phyloP scores from a whole-genome alignment of 2,329 filamentous ascomycete species.

The Paramyrothecium roridum region DNA sequence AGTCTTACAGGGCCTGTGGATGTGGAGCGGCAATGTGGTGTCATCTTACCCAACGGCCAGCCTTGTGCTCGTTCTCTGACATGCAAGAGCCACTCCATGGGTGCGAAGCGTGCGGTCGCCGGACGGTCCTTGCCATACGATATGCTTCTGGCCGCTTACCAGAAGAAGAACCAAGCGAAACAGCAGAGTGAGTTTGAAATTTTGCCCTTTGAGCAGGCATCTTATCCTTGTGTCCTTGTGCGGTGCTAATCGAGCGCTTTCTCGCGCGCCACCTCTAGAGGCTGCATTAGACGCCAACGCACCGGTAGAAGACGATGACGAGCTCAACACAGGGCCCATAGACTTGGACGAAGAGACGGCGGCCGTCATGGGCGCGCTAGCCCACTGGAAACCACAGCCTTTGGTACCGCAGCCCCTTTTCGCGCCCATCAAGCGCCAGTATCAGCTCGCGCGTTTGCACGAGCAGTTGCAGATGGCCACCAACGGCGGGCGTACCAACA shows the following conservation, averaged over 20 bases:
- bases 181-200: slow-evolving; percentile 77
- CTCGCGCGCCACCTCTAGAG: slow-evolving; percentile 50
- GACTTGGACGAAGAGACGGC: slow-evolving; percentile 95
- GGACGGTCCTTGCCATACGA: slow-evolving; percentile 88
- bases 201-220: neutral
- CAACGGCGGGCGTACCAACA: slow-evolving; percentile 62
- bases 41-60: slow-evolving; percentile 78
- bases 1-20: slow-evolving; percentile 69
- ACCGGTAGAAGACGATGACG: slow-evolving; percentile 81
- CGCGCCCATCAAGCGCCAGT: slow-evolving; percentile 59
- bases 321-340: slow-evolving; percentile 74
- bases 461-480: slow-evolving; percentile 66
- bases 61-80: slow-evolving; percentile 86
- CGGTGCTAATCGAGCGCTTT: neutral
- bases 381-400: slow-evolving; percentile 74
- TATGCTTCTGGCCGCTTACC: slow-evolving; percentile 82
- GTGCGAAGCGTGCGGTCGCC: slow-evolving; percentile 83
- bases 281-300: slow-evolving; percentile 93
- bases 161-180: slow-evolving; percentile 98
- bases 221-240: too few species aligned
- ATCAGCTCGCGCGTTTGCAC: slow-evolving; percentile 59
- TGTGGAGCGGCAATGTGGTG: slow-evolving; percentile 91
- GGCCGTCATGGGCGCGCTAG: slow-evolving; percentile 77
- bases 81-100: slow-evolving; percentile 95
- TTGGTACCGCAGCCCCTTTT: slow-evolving; percentile 65